Percentiles rank a stretch among this genome's conserved stretches.
Conservation (phyloP, 2,329 filamentous ascomycete species). For the Aspergillus alliaceus region DNA sequence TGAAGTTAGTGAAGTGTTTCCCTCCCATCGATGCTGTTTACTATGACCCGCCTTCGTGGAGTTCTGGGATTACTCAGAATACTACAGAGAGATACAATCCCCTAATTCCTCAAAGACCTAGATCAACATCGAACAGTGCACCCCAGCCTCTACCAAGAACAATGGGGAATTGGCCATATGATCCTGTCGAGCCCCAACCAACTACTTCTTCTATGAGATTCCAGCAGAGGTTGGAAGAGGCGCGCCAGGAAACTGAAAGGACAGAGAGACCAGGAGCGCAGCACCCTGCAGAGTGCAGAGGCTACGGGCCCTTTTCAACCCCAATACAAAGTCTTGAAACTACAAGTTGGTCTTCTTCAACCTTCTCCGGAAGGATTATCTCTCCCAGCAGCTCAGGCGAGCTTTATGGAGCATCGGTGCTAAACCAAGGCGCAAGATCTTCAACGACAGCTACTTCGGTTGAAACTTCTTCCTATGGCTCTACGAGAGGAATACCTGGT, state of each 20-base stretch:
- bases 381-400: neutral
- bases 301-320: no score
- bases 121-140: neutral
- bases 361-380: neutral
- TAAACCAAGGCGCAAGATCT: no score
- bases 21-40: constrained; percentile 5
- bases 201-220: constrained; percentile 12
- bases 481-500: neutral
- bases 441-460: neutral
- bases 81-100: neutral
- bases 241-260: constrained; percentile 11
- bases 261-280: neutral
- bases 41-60: neutral
- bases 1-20: neutral
- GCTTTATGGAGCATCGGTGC: neutral
- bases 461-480: neutral
- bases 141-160: constrained; percentile 10
- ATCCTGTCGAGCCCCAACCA: neutral
- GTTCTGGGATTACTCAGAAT: neutral
- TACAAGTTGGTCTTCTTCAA: neutral
- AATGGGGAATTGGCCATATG: constrained; percentile 18
- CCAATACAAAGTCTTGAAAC: neutral
- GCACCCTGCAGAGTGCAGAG: neutral
- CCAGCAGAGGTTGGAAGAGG: constrained; percentile 14
- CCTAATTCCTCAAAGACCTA: neutral